Evolutionary conservation across 257 asterid species (phyloP).

Genomic region (Leonotis leonurus): DNA sequence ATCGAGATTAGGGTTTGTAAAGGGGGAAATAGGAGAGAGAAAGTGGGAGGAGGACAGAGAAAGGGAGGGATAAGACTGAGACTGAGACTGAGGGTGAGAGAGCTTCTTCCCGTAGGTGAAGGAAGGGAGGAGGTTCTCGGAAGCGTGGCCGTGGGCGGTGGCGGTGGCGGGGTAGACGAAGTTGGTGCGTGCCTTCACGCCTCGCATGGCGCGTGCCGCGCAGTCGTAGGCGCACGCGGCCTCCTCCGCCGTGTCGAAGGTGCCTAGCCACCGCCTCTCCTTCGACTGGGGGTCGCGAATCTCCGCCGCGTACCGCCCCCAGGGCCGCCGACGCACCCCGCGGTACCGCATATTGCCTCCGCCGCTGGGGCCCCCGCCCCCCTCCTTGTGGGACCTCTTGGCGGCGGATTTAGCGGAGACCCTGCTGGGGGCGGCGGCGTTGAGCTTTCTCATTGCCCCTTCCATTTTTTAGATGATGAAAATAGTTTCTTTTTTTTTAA

Average conservation of each 20-base stretch:
- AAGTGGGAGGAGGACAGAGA: slow-evolving; percentile 14
- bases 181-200: slow-evolving; percentile 75
- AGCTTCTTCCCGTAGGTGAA: slow-evolving; percentile 28
- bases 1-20: slow-evolving; percentile 30
- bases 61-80: no score
- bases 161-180: slow-evolving; percentile 61
- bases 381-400: slow-evolving; percentile 47
- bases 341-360: slow-evolving; percentile 50
- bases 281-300: slow-evolving; percentile 82
- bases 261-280: slow-evolving; percentile 90
- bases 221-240: slow-evolving; percentile 93
- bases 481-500: no score
- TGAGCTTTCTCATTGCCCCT: slow-evolving; percentile 66
- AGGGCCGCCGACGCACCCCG: slow-evolving; percentile 93
- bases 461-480: slow-evolving; percentile 43
- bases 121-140: slow-evolving; percentile 33
- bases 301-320: slow-evolving; percentile 98
- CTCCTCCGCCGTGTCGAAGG: slow-evolving; percentile 91
- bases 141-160: no score
- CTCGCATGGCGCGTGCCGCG: slow-evolving; percentile 97
- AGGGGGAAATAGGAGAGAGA: slow-evolving; percentile 9
- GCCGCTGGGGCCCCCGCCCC: slow-evolving; percentile 15
- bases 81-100: slow-evolving; percentile 22
- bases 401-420: slow-evolving; percentile 22
- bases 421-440: slow-evolving; percentile 27